Base-by-base conservation (phyloP, 2,329 filamentous ascomycete species). In the Penicillium sp. region DNA sequence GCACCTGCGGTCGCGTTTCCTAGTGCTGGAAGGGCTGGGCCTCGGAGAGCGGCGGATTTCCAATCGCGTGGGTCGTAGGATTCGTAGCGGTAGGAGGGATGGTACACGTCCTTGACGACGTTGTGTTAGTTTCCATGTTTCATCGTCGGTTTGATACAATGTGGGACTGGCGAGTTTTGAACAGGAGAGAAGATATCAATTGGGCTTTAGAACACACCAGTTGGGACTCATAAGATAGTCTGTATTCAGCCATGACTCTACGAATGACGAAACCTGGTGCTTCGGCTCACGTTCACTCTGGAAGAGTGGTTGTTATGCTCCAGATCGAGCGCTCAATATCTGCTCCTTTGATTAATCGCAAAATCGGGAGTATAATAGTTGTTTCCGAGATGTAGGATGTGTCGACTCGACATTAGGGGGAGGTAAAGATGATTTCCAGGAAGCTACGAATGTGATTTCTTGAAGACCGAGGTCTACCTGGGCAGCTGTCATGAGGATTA, bases 1-100 rank as follows among this genome's bases (percentile, higher is more conserved):
- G 88, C 87, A 43, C 90, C 90, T 3, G 89, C 89, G 28, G 88
- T 70, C 46, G 88, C 90, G 74, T 95, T 89, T 37, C 88, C 87
- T 8, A 95, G 75, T 29, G 89, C 88, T 41, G 88, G 86, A 4
- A 93, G 70, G 0, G 76, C 76, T 18, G 69, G 69, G 1, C 71
- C 69, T 3, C 61, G 62, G 27, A 70, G 56, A n/a, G 64, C 64
- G 18, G 60, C 59, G 14, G 63, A 50, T 51, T 62, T 67, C 63
- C 61, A 68, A 47, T 66, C 63, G 39, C 63, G 60, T 1, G 60
- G 58, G 16, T 57, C 59, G 7, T 57, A 52, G 38, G 66, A 58
- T 52, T 72, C 66, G 48, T 72, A 69, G 52, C 68, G 63, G 53
- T 73, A 70, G 50, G 74, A 75, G 41, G 74, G 65, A 50, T 74